Base-by-base conservation (phyloP, 257 asterid genomes). In the Paulownia fortunei region DNA sequence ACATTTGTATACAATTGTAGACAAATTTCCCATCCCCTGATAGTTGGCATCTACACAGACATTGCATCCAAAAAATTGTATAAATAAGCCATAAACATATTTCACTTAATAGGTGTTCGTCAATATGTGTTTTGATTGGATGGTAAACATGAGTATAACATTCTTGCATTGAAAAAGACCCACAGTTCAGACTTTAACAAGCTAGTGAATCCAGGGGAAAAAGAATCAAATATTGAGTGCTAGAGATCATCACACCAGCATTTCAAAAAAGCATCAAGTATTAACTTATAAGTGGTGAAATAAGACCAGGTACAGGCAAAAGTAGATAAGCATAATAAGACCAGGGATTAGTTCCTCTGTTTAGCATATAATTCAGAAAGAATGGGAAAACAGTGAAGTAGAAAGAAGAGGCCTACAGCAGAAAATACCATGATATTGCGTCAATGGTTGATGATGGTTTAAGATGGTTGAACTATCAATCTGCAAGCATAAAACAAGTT, bases 401-500 rank as follows among this genome's bases (percentile, higher is more conserved):
- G 21, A 8, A 60, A 23, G 54, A 60, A 42, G 51, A 58, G 49
- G 69, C 11, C 10, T 23, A 32, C 30, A 46, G 49, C 36, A 59
- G 71, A 44, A 63, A 66, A 58, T 82, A 82, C 85, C 85, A 82
- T 82, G 74, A 72, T 56, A 67, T 49, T 78, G 65, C 39, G 27
- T 36, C 69, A 41, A 47, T 34, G 66, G 70, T 44, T 15, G 49
- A 42, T 6, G 51, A 67, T 21, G 67, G 67, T 32, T 42, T 55
- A 41, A 36, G 64, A 67, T 47, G 65, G 65, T 39, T 55, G 30
- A 27, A 55, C 13, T 56, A 77, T 66, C 49, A 47, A 78, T 60
- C 85, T 82, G 82, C 74, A 77, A 76, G 46, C 74, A 30, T 24
- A 24, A n/a, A 56, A 65, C 18, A 75, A 44, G 7, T 23, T 24